Evolutionary conservation across 2,329 filamentous ascomycete genomes (phyloP), one percentile per base, ranked within the genome.

Genomic region (Parastagonospora nodorum): DNA sequence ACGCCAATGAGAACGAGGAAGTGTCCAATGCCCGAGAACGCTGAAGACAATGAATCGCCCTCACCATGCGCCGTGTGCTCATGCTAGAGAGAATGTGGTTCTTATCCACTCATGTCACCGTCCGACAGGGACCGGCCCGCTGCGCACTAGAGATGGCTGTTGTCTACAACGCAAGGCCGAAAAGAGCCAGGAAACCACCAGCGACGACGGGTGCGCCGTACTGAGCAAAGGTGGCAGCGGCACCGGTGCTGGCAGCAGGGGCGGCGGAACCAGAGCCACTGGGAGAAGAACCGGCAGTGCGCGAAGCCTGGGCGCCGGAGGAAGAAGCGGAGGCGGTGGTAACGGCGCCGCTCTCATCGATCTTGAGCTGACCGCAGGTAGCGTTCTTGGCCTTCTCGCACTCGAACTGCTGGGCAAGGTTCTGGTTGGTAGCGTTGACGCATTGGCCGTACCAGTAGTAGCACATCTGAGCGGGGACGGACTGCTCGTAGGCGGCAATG

Each of bases 391-490:
- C 55, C 45, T 75, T 67, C 31, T 73, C 61, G 78, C 86, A 88
- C 32, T 54, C 57, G 31, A 67, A 68, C 58, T 76, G 74, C 45
- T 66, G 67, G 12, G 61, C 61, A 33, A 66, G 55, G 53, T 78
- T 71, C 52, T 71, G 60, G 40, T 73, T 72, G 61, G 75, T 73
- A 48, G 63, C 68, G 35, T 54, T 57, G 51, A 75, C 69, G 61
- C 78, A 80, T 49, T 71, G 55, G 33, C 54, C 60, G 64, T 72
- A 83, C 73, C 78, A 82, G 56, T 73, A 73, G 63, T 79, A 66
- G 76, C 85, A 88, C 70, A 84, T 78, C 71, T 77, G 85, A 72
- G 77, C 84, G 36, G 84, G 84, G 42, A 88, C 74, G 19, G 83
- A 84, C 71, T 82, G 74, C 46, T 72, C 61, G 74, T 86, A 88